Evolutionary conservation across 2,329 filamentous ascomycete species (phyloP).

Genomic region (Penicillium sp.): DNA sequence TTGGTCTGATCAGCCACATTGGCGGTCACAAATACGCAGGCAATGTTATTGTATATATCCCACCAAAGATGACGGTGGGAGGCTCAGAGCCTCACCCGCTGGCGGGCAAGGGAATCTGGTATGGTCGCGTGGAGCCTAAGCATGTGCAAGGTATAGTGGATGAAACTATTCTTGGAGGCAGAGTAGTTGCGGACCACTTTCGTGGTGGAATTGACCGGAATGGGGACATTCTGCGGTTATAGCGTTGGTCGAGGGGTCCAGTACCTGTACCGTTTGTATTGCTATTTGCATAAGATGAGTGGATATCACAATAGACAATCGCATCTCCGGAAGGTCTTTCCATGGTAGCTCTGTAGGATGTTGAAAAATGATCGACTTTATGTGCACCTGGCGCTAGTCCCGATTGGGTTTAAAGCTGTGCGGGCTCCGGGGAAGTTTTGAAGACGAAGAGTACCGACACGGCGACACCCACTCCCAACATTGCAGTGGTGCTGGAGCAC

Average conservation of each 20-base stretch:
- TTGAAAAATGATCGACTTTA: background rate
- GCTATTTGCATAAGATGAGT: background rate
- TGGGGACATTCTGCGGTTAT: slow-evolving; percentile 68
- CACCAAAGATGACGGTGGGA: slow-evolving; percentile 32
- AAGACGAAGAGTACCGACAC: slow-evolving; percentile 5
- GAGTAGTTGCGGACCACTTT: slow-evolving; percentile 79
- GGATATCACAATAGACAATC: background rate
- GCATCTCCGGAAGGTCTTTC: background rate
- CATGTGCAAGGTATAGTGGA: slow-evolving; percentile 88
- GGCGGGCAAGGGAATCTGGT: slow-evolving; percentile 67
- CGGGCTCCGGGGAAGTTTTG: slow-evolving; percentile 23
- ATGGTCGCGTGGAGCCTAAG: slow-evolving; percentile 77
- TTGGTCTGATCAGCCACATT: slow-evolving; percentile 70
- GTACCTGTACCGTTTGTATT: background rate
- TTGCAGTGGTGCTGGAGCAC: background rate
- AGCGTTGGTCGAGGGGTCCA: background rate
- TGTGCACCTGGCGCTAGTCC: slow-evolving; percentile 19
- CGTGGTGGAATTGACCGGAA: slow-evolving; percentile 80
- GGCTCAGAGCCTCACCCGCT: slow-evolving; percentile 31
- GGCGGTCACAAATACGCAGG: slow-evolving; percentile 95
- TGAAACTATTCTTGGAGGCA: slow-evolving; percentile 84
- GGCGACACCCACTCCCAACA: background rate
- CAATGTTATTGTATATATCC: slow-evolving; percentile 83
- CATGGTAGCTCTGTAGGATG: background rate
- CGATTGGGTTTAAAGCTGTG: slow-evolving; percentile 18